phyloP scores from a whole-genome alignment of 192 early-diverging fungal species.

The Mortierella hygrophila region DNA sequence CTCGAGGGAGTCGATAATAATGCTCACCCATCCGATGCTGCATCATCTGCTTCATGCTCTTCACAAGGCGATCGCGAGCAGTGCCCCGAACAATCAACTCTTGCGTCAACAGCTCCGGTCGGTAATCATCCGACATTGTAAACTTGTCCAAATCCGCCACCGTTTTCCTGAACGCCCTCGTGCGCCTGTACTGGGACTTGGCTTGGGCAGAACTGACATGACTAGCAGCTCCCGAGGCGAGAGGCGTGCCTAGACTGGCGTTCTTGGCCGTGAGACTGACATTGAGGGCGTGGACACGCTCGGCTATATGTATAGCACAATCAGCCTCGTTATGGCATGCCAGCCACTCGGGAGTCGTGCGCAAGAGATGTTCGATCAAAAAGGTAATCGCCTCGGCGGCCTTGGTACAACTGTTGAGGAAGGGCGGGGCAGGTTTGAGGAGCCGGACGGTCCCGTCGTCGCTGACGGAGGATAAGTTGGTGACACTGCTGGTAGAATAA shows the following conservation, averaged over 20 bases:
- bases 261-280: slow-evolving; percentile 11
- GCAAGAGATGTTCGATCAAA: slow-evolving; percentile 42
- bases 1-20: slow-evolving; percentile 40
- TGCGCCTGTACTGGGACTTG: slow-evolving; percentile 15
- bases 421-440: slow-evolving; percentile 21
- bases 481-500: neutral
- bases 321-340: slow-evolving; percentile 49
- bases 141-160: slow-evolving; percentile 41
- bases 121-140: slow-evolving; percentile 38
- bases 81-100: slow-evolving; percentile 17
- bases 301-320: slow-evolving; percentile 45
- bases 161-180: slow-evolving; percentile 20
- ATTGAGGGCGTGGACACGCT: slow-evolving; percentile 41
- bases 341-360: slow-evolving; percentile 48
- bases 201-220: slow-evolving; percentile 17
- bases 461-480: neutral
- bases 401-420: slow-evolving; percentile 52
- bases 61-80: slow-evolving; percentile 23
- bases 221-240: neutral
- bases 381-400: slow-evolving; percentile 51
- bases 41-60: slow-evolving; percentile 27
- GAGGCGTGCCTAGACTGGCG: neutral
- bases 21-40: neutral
- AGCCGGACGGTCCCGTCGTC: slow-evolving; percentile 2
- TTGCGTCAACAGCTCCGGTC: slow-evolving; percentile 32